Evolutionary conservation across 2,329 filamentous ascomycete genomes (phyloP), one percentile per base, ranked within the genome.

Genomic region (Paracoccidioides lutzii): DNA sequence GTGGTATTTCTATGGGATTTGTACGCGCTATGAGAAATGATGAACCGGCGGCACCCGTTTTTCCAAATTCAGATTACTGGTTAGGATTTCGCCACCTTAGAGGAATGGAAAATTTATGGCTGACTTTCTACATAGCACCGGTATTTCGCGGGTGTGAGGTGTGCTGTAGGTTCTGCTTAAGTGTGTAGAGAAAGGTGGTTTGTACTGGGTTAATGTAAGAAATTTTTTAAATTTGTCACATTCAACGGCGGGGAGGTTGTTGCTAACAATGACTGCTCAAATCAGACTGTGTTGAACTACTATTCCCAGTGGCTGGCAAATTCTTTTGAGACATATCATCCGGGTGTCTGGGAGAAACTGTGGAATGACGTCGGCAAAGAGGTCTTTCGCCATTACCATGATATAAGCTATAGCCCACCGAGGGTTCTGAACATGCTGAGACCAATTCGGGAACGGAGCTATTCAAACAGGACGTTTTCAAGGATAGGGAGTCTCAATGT

Each of bases 391-490:
- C 45, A 48, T 14, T 48, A 35, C 22, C 80, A 61, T 75, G 76
- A 61, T 71, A 80, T 59, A 68, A 71, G 35, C 78, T 79, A 75
- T 57, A 45, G 9, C 8, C 43, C 56, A 1, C 70, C 75, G 49
- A 66, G 64, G 1, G 55, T 77, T 5, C 74, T 74, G 6, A 64
- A 63, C 3, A 73, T 74, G 59, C 53, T 76, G 43, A 66, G 7
- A 68, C 15, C 67, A 74, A 64, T 60, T 78, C 30, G 55, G 67
- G 22, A 0, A 58, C 66, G 4, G 65, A 66, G 0, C 58, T 81
- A 1, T 75, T 81, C 55, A 69, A 74, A 4, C 69, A 74, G 0
- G 65, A 68, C 0, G 81, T 78, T 64, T 81, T 81, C 56, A 72
- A 78, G 62, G 60, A 62, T 32, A 63, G 71, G n/a, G 59, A 66